Evolutionary conservation across 352 stramenopile genomes (phyloP), one percentile per base, ranked within the genome.

Genomic region (Globisporangium megalacanthum): DNA sequence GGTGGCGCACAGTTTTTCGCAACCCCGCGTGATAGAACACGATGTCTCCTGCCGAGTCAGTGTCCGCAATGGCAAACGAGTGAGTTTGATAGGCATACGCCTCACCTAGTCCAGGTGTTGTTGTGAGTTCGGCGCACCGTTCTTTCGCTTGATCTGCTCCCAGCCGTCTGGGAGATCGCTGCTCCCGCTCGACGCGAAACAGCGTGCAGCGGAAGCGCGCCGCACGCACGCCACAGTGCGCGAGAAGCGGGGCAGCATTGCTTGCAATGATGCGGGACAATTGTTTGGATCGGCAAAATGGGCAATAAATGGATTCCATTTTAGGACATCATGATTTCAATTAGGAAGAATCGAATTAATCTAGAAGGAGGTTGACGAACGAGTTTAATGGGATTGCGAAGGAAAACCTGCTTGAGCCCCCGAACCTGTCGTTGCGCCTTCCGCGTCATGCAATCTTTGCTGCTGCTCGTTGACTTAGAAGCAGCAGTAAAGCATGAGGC

Each of bases 11-110:
- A 15, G 77, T 88, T 59, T 86, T 88, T 9, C 73, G 73, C 17
- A 88, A 58, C 6, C 72, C 56, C 20, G 73, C 66, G 31, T 87
- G 86, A 62, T 86, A 89, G 52, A 79, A 89, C 54, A 88, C 77
- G 25, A 86, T 62, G 19, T 78, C 68, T 13, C 77, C 79, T 89
- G 46, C 50, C 36, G 51, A 33, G 51, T 20, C 36, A 29, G 4
- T 4, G 4, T 29, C 25, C 25, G 25, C 25, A 29, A 29, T 29
- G 25, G 4, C 25, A 37, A 46, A 48, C 9, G n/a, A 29, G 33
- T 47, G 7, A 46, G 36, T 49, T 7, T 41, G 17, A 3, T 13
- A 6, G 20, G 17, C 42, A 31, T n/a, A 55, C 25, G 22, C 4
- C n/a, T 14, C 22, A 49, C 25, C 39, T 35, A 13, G 35, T 13